Evolutionary conservation across 495 filamentous ascomycete species (phyloP), one percentile per base, ranked within the genome.

Genomic region (Echria macrotheca): DNA sequence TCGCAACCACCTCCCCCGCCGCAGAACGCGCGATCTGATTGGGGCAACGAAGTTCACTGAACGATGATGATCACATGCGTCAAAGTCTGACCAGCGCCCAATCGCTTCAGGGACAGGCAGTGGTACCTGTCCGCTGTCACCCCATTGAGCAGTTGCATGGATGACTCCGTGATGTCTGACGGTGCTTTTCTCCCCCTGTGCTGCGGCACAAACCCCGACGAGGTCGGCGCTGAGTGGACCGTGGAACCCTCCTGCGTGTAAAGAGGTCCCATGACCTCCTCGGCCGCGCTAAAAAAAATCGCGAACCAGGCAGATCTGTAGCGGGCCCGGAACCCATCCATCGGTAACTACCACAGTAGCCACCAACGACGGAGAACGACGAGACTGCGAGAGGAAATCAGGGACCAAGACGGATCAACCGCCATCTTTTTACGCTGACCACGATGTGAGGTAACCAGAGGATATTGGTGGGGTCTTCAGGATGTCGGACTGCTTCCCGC

Each of bases 201-300:
- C 22, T 38, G 49, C 14, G 21, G n/a, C n/a, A 33, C 15, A n/a
- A n/a, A 38, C 26, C 38, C 52, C 45, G 31, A 44, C 54, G 43
- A 48, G 47, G 41, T 37, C 29, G 56, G 55, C 44, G 44, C 49
- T 36, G n/a, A 57, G 54, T 49, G 52, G 40, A 54, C 35, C 48
- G 44, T 62, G 54, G 58, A 57, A 52, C 54, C 35, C 50, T 56
- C 47, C 44, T 48, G 50, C 32, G 35, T 54, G 24, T 52, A 54
- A 59, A 36, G 53, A 62, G 59, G 62, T 65, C 62, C 33, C 55
- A 58, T 56, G 62, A 65, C 57, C 56, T 36, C 26, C 45, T 47
- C 39, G 37, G 22, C 46, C 50, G 38, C 57, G 57, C 62, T 62
- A 62, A 53, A 42, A 45, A 40, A 39, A 43, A 35, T 4, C 44